Evolutionary conservation across 352 stramenopile species (phyloP).

Genomic region (Thalassiosira exigua): DNA sequence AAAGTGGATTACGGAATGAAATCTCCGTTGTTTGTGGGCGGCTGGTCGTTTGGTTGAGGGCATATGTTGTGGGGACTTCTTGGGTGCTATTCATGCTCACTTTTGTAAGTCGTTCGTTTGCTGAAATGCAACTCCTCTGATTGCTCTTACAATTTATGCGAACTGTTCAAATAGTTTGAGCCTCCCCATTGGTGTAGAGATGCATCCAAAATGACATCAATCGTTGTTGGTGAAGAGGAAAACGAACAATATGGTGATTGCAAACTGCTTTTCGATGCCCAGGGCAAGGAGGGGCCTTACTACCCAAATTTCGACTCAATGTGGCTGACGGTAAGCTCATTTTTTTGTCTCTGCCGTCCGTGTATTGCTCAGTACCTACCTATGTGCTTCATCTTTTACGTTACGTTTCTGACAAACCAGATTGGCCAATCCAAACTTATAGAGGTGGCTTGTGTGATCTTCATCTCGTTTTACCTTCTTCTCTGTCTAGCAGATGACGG

Average conservation of each 20-base stretch:
- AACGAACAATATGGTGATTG: conserved; percentile 50
- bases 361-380: too few relatives aligned
- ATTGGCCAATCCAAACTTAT: conserved; percentile 43
- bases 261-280: conserved; percentile 44
- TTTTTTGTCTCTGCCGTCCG: too few relatives aligned
- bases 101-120: too few relatives aligned
- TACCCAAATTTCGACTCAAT: conserved; percentile 73
- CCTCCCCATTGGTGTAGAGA: conserved; percentile 75
- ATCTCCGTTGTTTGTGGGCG: conserved; percentile 56
- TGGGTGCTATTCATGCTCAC: conserved; percentile 68
- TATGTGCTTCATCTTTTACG: too few relatives aligned
- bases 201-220: conserved; percentile 28
- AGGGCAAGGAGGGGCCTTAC: conserved; percentile 55
- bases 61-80: conserved; percentile 18
- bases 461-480: conserved; percentile 56
- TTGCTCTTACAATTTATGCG: too few relatives aligned
- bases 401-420: too few relatives aligned
- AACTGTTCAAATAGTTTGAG: too few relatives aligned
- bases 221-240: conserved; percentile 10
- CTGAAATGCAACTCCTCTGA: too few relatives aligned
- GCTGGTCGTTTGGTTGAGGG: conserved; percentile 35
- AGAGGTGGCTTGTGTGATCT: conserved; percentile 55
- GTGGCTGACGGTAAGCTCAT: conserved; percentile 54
- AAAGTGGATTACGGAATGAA: conserved; percentile 28
- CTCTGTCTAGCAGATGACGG: conserved; percentile 66